Evolutionary conservation across 1,284 basidiomycete species (phyloP).

Genomic region (Pyrrhoderma lamaoense): DNA sequence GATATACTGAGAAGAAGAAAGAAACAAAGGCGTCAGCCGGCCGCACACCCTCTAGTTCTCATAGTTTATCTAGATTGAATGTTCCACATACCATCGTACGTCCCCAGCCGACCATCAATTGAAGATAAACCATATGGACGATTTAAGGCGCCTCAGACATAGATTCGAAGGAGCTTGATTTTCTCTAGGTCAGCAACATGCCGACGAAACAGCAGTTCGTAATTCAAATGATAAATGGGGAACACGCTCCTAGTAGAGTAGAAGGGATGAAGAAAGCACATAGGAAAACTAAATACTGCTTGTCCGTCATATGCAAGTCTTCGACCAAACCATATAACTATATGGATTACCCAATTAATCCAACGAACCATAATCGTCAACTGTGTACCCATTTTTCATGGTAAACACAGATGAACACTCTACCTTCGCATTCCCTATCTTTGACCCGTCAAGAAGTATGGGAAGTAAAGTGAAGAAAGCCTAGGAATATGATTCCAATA

Average conservation of each 20-base stretch:
- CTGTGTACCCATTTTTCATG: too few relatives aligned
- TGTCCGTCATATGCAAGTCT: conserved; percentile 50
- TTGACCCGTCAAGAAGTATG: too few relatives aligned
- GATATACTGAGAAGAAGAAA: too few relatives aligned
- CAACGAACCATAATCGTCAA: too few relatives aligned
- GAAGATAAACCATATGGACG: conserved; percentile 54
- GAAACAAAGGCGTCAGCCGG: conserved; percentile 4
- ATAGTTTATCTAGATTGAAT: conserved; percentile 49
- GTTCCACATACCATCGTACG: conserved; percentile 67
- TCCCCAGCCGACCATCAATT: too few relatives aligned
- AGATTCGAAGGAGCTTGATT: conserved; percentile 68
- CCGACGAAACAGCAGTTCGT: too few relatives aligned
- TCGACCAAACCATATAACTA: conserved; percentile 51
- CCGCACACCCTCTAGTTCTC: conserved; percentile 3
- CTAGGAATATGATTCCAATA: too few relatives aligned
- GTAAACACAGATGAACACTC: too few relatives aligned
- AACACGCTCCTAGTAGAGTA: conserved; percentile 53
- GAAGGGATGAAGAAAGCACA: conserved; percentile 63
- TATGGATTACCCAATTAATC: background rate
- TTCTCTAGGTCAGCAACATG: too few relatives aligned
- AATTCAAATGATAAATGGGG: too few relatives aligned
- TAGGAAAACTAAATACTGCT: conserved; percentile 56
- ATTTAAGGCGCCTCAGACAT: conserved; percentile 60
- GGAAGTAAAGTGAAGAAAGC: too few relatives aligned
- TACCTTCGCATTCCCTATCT: too few relatives aligned